Conservation (phyloP, 1,284 basidiomycete species). For the Boletus semigastroideus region DNA sequence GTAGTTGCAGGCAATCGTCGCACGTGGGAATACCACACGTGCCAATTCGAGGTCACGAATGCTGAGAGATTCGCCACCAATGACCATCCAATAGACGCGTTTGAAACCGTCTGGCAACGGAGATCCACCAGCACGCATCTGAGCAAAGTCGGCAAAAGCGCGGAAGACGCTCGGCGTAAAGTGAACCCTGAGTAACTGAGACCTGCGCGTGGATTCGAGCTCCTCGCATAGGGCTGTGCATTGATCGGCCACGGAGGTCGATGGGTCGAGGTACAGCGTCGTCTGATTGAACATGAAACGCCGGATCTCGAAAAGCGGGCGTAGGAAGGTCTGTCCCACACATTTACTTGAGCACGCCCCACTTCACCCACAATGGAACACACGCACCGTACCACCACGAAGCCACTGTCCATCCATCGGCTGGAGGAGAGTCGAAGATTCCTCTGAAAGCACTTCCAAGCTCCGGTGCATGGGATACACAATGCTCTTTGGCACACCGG, state of each 20-base stretch:
- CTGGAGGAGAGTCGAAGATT: conserved; percentile 25
- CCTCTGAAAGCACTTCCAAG: conserved; percentile 23
- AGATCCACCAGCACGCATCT: conserved; percentile 15
- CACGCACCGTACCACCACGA: conserved; percentile 26
- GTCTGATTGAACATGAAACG: conserved; percentile 33
- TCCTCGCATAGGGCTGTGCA: conserved; percentile 24
- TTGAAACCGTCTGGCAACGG: conserved; percentile 21
- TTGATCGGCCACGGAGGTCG: conserved; percentile 25
- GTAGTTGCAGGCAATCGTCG: conserved; percentile 30
- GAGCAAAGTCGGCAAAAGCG: conserved; percentile 26
- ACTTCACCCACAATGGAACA: neutral
- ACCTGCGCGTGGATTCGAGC: conserved; percentile 21
- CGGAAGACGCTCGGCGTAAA: conserved; percentile 29
- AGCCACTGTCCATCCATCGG: conserved; percentile 30
- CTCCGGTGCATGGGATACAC: conserved; percentile 29
- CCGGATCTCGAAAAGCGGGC: conserved; percentile 29
- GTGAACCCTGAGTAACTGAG: conserved; percentile 26
- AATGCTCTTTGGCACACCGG: conserved; percentile 29
- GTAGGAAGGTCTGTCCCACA: conserved; percentile 23
- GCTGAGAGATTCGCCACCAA: conserved; percentile 28
- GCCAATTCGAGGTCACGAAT: conserved; percentile 24
- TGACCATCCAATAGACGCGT: conserved; percentile 30
- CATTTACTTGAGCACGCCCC: neutral
- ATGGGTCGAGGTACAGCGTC: conserved; percentile 27
- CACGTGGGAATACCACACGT: conserved; percentile 17